These are phyloP conservation scores for Chlorella sp. DNA, from an alignment of 139 green algal genomes.

Conservation along the genomic window DNA sequence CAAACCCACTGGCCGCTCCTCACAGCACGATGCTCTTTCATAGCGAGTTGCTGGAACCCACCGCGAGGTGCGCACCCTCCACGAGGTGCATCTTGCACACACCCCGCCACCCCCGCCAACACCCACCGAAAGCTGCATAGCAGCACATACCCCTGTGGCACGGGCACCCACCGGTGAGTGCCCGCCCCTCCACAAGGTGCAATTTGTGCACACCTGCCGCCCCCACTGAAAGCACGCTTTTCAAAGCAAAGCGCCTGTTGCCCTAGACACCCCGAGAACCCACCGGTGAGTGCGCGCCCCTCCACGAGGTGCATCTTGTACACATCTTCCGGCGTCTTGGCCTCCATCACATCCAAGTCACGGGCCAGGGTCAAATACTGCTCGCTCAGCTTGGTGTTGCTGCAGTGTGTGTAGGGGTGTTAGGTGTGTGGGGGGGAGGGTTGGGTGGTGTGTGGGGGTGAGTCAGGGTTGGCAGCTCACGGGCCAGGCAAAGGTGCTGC, in stretches of 20 bases:
- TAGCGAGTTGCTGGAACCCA: too few species aligned
- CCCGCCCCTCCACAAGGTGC: too few species aligned
- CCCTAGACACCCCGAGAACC: neutral
- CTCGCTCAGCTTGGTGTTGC: conserved; percentile 87
- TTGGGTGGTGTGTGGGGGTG: too few species aligned
- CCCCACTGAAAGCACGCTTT: neutral
- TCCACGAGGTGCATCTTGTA: conserved; percentile 98
- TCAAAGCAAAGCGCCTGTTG: neutral
- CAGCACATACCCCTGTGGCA: neutral
- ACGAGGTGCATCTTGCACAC: too few species aligned
- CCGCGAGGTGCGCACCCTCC: too few species aligned
- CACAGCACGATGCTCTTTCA: too few species aligned
- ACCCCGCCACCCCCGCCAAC: too few species aligned
- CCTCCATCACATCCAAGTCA: conserved; percentile 98
- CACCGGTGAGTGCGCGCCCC: conserved; percentile 61
- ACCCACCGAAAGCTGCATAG: neutral
- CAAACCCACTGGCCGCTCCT: too few species aligned
- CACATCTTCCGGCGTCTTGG: conserved; percentile 93
- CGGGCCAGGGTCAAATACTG: conserved; percentile 92
- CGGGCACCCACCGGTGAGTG: conserved; percentile 39
- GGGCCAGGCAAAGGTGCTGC: neutral
- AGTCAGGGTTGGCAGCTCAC: too few species aligned
- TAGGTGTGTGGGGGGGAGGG: neutral
- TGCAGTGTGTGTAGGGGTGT: neutral
- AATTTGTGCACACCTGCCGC: neutral